These are phyloP conservation scores for Candida suzukii DNA, from an alignment of 805 yeast species.

Conservation along the genomic window DNA sequence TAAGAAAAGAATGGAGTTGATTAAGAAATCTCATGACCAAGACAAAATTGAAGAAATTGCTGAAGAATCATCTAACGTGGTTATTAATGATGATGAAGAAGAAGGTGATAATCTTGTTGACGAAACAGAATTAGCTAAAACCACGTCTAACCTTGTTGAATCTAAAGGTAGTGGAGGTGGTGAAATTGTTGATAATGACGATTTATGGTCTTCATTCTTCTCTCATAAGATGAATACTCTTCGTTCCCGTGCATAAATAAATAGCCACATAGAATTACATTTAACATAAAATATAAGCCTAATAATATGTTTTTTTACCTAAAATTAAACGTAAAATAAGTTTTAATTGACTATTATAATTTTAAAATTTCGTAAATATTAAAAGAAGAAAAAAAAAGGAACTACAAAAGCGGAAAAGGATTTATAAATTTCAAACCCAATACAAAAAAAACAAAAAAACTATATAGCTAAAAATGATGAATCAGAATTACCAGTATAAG, in stretches of 20 bases:
- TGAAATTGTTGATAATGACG: constrained; percentile 50
- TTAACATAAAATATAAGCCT: too few species aligned
- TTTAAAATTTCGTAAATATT: too few species aligned
- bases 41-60: constrained; percentile 4
- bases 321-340: too few species aligned
- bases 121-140: constrained; percentile 47
- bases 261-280: background rate
- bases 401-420: background rate
- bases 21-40: constrained; percentile 19
- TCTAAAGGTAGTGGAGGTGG: constrained; percentile 41
- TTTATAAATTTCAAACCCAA: too few species aligned
- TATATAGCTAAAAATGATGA: constrained; percentile 49
- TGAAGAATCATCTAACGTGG: constrained; percentile 7
- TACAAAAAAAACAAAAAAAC: constrained; percentile 7
- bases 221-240: constrained; percentile 16
- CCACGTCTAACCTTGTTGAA: constrained; percentile 41
- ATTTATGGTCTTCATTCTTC: constrained; percentile 60
- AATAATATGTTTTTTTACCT: too few species aligned
- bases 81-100: constrained; percentile 3
- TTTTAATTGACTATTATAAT: too few species aligned
- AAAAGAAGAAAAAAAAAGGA: too few species aligned
- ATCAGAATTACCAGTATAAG: constrained; percentile 67
- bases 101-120: constrained; percentile 33
- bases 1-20: constrained; percentile 44
- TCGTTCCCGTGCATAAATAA: background rate